Evolutionary conservation across 2,329 filamentous ascomycete genomes (phyloP).

Genomic region (Pseudogymnoascus sp.): DNA sequence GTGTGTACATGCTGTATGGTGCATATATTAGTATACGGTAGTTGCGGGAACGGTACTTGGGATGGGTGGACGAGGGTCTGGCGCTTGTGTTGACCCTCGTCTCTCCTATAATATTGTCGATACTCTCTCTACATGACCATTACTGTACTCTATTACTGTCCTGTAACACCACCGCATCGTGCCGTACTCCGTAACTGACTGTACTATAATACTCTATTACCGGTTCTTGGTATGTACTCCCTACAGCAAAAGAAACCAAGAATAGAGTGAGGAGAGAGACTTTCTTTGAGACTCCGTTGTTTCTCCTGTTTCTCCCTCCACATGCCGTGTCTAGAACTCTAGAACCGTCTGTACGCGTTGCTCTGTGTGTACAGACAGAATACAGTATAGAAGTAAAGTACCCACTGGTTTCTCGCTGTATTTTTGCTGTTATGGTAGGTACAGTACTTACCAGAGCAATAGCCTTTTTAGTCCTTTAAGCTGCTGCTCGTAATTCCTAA

Average conservation of each 20-base stretch:
- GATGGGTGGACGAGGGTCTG: neutral
- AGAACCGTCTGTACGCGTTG: no score
- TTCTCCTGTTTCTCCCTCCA: neutral
- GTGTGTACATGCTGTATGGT: neutral
- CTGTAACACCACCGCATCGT: neutral
- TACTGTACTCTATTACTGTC: neutral
- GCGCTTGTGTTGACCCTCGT: neutral
- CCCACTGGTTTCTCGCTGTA: neutral
- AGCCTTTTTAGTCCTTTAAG: no score
- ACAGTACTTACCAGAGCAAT: neutral
- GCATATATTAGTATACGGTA: conserved; percentile 6
- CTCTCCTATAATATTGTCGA: neutral
- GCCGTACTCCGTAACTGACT: neutral
- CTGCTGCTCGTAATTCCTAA: neutral
- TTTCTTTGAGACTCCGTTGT: neutral
- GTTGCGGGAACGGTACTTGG: neutral
- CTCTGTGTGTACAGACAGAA: no score
- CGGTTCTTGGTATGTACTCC: no score
- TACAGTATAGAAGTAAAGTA: neutral
- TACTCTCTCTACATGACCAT: no score
- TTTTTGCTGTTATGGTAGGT: neutral
- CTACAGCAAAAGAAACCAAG: neutral
- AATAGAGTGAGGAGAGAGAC: neutral
- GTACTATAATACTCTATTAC: neutral
- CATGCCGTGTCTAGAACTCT: neutral